Base-by-base conservation (phyloP, 805 yeast species). In the Wickerhamia fluorescens region DNA sequence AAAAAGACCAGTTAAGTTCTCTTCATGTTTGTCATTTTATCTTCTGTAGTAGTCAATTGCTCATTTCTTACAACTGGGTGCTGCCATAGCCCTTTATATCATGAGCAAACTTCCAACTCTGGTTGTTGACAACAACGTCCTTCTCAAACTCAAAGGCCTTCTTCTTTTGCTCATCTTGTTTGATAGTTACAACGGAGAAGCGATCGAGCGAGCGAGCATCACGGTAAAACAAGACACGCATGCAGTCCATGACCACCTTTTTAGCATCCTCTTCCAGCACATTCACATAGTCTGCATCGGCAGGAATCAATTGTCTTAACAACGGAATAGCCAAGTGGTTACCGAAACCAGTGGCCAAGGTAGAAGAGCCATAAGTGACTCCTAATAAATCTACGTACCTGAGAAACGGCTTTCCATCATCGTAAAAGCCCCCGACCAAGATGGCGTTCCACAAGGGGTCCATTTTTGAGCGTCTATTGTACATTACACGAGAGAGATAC, bases 291-390 rank as follows among this genome's bases (percentile, higher is more conserved):
- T 87, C 95, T 16, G 69, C 75, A 44, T 87, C 96, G 23, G 66
- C 61, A 34, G 86, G 94, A 20, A 82, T 84, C 35, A 79, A 71
- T 52, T 82, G 77, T 63, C 99, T 78, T 52, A 92, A 68, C 45
- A 92, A 61, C 15, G 99, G 99, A 24, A 87, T 61, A 3, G 98
- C 99, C 56, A 92, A 68, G 56, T 92, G 88, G 7, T 94, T 81
- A 35, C 98, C 99, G 53, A 87, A 89, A 1, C 99, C 99, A 3
- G 97, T 88, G 25, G 96, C 96, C 33, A 92, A 62, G 3, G 94
- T 69, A 17, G 95, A 92, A 0, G 97, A 71, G 3, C 84, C 70
- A 56, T 84, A 92, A 3, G 95, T 73, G 16, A 87, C 95, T 28
- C 99, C 99, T 36, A 88, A 70, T 36, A 92, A 65, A 54, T 92